Base-by-base conservation (phyloP, 2,329 filamentous ascomycete genomes). In the Achaetomium macrosporum region DNA sequence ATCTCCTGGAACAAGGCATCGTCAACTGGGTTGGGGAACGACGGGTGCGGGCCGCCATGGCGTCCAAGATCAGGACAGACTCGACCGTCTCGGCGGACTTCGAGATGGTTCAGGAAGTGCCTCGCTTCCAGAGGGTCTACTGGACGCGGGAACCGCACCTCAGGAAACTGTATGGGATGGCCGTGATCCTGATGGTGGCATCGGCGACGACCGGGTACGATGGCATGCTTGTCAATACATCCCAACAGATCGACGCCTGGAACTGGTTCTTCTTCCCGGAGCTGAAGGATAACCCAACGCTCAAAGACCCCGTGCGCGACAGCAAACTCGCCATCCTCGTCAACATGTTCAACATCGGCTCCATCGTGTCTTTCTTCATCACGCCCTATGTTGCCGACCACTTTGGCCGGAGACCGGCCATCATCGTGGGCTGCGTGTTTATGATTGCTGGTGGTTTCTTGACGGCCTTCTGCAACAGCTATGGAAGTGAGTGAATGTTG, bases 191-290 rank as follows among this genome's bases (percentile, higher is more conserved):
- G 53, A 78, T 80, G 65, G 69, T 83, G 52, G 79, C 78, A 12
- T 83, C 80, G 30, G 80, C 80, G 41, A 83, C 79, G 30, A 83
- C 79, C 8, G 79, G 80, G 49, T 83, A 82, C 63, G 81, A 84
- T 67, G 79, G 79, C 51, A 77, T 79, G 74, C 69, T 81, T 55
- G 70, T 81, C 64, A 82, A 82, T 66, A 80, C 77, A 10, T 79
- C 76, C 3, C 78, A 82, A 69, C 75, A 79, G 65, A 78, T 82
- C 61, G 69, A 77, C 54, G 66, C 66, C 16, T 82, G 78, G 77
- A 72, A 76, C 57, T 57, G 62, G 2, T 79, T 73, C 67, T 82
- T 82, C 66, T 69, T 70, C 31, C 65, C 73, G 35, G 63, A 66
- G 31, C 57, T 73, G 63, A 59, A 52, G 25, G 66, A 73, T 51